Evolutionary conservation across 179 eudicot species (phyloP).

Genomic region (Drosera spatulata): DNA sequence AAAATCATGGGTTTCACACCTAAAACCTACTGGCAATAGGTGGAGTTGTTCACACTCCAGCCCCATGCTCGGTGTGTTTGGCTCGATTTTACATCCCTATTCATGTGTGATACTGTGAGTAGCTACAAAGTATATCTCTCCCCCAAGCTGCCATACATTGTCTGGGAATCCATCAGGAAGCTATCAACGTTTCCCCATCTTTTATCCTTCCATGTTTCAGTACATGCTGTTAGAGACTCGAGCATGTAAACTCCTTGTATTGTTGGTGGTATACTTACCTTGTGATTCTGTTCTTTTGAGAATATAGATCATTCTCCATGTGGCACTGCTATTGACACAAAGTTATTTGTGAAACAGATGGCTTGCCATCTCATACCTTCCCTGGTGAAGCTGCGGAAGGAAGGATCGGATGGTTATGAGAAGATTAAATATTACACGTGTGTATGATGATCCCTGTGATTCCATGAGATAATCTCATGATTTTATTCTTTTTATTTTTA

Average conservation of each 20-base stretch:
- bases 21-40: too few relatives aligned
- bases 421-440: conserved; percentile 97
- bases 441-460: conserved; percentile 43
- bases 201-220: too few relatives aligned
- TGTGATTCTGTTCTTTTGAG: neutral
- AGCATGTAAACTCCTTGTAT: neutral
- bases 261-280: neutral
- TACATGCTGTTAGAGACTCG: too few relatives aligned
- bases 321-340: conserved; percentile 5
- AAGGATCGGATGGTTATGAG: conserved; percentile 96
- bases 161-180: too few relatives aligned
- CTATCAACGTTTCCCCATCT: too few relatives aligned
- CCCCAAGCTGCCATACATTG: too few relatives aligned
- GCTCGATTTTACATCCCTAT: too few relatives aligned
- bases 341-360: conserved; percentile 34
- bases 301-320: neutral
- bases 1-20: too few relatives aligned
- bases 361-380: conserved; percentile 87
- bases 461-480: conserved; percentile 38
- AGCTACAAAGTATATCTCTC: too few relatives aligned
- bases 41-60: too few relatives aligned
- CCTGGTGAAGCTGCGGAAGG: conserved; percentile 92
- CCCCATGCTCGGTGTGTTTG: too few relatives aligned
- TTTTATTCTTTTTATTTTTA: neutral
- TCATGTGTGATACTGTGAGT: too few relatives aligned